Conservation (phyloP, 306 rosid genomes). For the Cucurbita maxima region DNA sequence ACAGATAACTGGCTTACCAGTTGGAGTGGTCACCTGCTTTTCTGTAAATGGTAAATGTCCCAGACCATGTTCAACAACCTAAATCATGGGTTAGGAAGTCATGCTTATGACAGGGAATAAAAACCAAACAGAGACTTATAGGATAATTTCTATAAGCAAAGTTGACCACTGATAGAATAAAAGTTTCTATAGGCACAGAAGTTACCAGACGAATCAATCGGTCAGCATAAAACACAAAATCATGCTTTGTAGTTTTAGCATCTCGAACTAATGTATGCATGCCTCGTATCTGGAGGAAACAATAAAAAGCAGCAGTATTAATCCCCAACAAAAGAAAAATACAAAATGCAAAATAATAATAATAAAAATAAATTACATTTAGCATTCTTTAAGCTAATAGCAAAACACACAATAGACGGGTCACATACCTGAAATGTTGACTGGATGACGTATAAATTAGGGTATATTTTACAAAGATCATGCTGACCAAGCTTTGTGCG, state of each 20-base stretch:
- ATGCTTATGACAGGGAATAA: slow-evolving; percentile 10
- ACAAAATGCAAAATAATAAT: neutral
- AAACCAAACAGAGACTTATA: neutral
- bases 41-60: slow-evolving; percentile 97
- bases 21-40: slow-evolving; percentile 86
- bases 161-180: neutral
- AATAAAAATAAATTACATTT: neutral
- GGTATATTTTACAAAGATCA: slow-evolving; percentile 96
- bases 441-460: slow-evolving; percentile 75
- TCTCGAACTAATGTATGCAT: slow-evolving; percentile 98
- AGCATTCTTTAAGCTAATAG: neutral
- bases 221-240: slow-evolving; percentile 88
- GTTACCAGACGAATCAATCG: slow-evolving; percentile 92
- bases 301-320: neutral
- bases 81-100: slow-evolving; percentile 19
- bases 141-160: neutral
- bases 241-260: slow-evolving; percentile 81
- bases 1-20: slow-evolving; percentile 44
- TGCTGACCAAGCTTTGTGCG: slow-evolving; percentile 97
- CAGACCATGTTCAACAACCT: slow-evolving; percentile 98
- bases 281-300: slow-evolving; percentile 60
- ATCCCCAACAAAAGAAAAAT: neutral
- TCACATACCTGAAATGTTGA: slow-evolving; percentile 99
- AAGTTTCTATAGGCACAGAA: neutral
- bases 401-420: neutral